Percentiles rank a stretch among this genome's conserved stretches.
Evolutionary conservation across 2,329 filamentous ascomycete genomes (phyloP).

Genomic region (Cladosporium oxysporum): DNA sequence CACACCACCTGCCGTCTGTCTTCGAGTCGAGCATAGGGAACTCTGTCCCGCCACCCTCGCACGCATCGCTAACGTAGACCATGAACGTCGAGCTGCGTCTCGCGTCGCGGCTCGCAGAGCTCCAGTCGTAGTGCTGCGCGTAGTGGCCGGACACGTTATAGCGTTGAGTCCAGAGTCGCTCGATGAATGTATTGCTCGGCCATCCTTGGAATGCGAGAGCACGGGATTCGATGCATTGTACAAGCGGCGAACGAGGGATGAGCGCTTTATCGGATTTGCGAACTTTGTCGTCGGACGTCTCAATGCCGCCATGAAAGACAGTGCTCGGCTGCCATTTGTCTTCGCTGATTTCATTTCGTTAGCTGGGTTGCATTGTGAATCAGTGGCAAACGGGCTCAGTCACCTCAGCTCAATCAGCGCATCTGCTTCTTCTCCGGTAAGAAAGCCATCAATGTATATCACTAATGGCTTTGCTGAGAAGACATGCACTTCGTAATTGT

Average conservation of each 20-base stretch:
- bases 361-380: background rate
- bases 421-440: constrained; percentile 51
- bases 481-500: constrained; percentile 49
- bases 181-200: constrained; percentile 59
- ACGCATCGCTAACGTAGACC: constrained; percentile 59
- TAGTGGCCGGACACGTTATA: constrained; percentile 63
- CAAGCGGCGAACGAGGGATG: constrained; percentile 49
- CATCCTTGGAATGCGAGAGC: constrained; percentile 62
- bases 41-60: constrained; percentile 61
- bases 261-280: constrained; percentile 57
- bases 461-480: constrained; percentile 57
- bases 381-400: background rate
- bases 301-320: constrained; percentile 52
- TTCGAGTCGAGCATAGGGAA: constrained; percentile 54
- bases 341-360: constrained; percentile 30
- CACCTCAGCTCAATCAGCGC: constrained; percentile 58
- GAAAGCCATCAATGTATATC: constrained; percentile 60
- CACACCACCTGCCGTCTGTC: constrained; percentile 53
- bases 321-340: constrained; percentile 57
- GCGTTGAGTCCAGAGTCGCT: constrained; percentile 61
- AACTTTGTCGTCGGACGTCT: constrained; percentile 50
- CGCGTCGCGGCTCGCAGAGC: constrained; percentile 33
- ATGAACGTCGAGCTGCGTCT: constrained; percentile 59
- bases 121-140: constrained; percentile 62
- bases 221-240: constrained; percentile 61